Percentiles rank a stretch among this genome's conserved stretches.
Conservation (phyloP, 805 yeast species). For the Wickerhamiella siamensis region DNA sequence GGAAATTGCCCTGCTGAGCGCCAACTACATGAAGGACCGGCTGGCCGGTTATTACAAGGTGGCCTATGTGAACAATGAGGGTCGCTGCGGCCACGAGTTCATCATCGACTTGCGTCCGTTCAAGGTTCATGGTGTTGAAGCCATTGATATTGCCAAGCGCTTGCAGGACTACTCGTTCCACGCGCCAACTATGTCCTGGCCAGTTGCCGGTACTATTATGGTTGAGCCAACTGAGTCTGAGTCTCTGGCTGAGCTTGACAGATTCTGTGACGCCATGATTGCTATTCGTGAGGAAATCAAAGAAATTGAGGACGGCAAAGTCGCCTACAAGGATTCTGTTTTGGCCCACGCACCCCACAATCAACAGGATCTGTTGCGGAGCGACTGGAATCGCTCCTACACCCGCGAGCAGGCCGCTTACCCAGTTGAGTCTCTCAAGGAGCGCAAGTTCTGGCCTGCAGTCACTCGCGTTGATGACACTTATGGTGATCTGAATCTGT, state of each 20-base stretch:
- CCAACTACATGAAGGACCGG: slow-evolving; percentile 84
- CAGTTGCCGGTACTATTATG: slow-evolving; percentile 95
- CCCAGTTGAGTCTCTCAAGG: slow-evolving; percentile 63
- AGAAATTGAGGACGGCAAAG: slow-evolving; percentile 49
- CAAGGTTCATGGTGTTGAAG: slow-evolving; percentile 70
- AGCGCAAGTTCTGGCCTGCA: slow-evolving; percentile 86
- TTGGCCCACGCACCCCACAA: slow-evolving; percentile 90
- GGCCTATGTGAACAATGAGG: slow-evolving; percentile 50
- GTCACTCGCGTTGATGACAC: slow-evolving; percentile 89
- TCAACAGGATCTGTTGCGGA: slow-evolving; percentile 53
- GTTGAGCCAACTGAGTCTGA: slow-evolving; percentile 97
- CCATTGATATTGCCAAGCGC: slow-evolving; percentile 92
- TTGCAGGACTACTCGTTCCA: slow-evolving; percentile 97
- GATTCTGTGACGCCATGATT: slow-evolving; percentile 79
- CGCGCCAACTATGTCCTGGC: slow-evolving; percentile 98
- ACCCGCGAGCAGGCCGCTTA: slow-evolving; percentile 87
- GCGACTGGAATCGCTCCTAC: slow-evolving; percentile 82
- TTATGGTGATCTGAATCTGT: slow-evolving; percentile 80
- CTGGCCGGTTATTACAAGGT: slow-evolving; percentile 59
- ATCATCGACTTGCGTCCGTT: slow-evolving; percentile 80
- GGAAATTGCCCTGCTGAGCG: slow-evolving; percentile 80
- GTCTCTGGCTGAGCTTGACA: slow-evolving; percentile 70
- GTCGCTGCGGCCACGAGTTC: slow-evolving; percentile 93
- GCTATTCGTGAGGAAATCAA: slow-evolving; percentile 71
- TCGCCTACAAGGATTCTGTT: slow-evolving; percentile 43